Conservation (phyloP, 2,329 filamentous ascomycete genomes). For the Sarocladiaceae sp. region DNA sequence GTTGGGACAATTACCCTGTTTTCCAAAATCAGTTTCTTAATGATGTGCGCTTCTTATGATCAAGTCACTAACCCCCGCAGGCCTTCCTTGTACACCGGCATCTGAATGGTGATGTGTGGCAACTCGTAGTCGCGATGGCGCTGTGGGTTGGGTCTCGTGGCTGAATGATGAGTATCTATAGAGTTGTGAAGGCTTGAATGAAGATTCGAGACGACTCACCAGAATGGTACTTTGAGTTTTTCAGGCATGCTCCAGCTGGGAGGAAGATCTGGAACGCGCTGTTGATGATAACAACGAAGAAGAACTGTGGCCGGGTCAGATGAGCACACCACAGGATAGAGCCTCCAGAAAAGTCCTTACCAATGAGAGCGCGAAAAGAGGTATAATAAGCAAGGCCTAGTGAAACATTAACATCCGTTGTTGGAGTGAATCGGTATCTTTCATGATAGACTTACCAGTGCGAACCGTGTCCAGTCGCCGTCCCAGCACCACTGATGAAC, state of each 20-base stretch:
- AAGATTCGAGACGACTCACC: not conserved
- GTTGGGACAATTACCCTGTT: slow-evolving; percentile 40
- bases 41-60: no score
- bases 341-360: no score
- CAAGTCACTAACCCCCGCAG: no score
- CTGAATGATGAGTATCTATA: no score
- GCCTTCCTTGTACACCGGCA: slow-evolving; percentile 36
- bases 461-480: not conserved
- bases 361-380: not conserved
- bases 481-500: not conserved
- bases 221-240: slow-evolving; percentile 20
- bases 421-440: not conserved
- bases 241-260: slow-evolving; percentile 18
- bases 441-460: not conserved
- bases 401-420: no score
- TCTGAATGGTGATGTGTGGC: slow-evolving; percentile 38
- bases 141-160: no score
- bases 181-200: no score
- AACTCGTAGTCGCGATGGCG: no score
- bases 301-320: slow-evolving; percentile 15
- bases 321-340: no score
- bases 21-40: no score
- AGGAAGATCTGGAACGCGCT: slow-evolving; percentile 18
- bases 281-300: slow-evolving; percentile 20
- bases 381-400: no score